Evolutionary conservation across 345 rosid genomes (phyloP).

Genomic region (Acer yangbiense): DNA sequence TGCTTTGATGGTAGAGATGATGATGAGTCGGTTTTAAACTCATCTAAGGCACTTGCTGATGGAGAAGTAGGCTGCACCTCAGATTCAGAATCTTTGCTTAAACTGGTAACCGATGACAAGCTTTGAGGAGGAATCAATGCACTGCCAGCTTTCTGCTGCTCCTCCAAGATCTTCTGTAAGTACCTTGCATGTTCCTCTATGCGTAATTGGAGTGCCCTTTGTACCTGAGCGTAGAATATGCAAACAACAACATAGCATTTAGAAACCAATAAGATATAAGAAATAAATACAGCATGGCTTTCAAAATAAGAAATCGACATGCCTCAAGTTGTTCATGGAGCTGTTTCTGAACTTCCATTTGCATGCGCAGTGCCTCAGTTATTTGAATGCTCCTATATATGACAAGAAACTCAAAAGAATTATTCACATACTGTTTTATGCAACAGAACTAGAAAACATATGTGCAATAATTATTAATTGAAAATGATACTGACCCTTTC

Average conservation of each 20-base stretch:
- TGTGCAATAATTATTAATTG: neutral
- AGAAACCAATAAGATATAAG: neutral
- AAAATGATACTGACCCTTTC: conserved; percentile 50
- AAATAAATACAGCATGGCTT: neutral
- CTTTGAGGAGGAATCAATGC: conserved; percentile 42
- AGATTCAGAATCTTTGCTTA: conserved; percentile 33
- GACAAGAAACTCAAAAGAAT: conserved; percentile 7
- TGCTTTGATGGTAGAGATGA: conserved; percentile 37
- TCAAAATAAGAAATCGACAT: conserved; percentile 5
- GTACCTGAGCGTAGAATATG: conserved; percentile 50
- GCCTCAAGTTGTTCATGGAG: conserved; percentile 91
- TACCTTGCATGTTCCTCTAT: conserved; percentile 91
- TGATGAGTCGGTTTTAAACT: conserved; percentile 39
- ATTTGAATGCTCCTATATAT: conserved; percentile 48
- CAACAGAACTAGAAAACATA: conserved; percentile 14
- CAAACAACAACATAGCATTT: neutral
- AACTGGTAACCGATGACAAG: conserved; percentile 34
- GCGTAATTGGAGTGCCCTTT: conserved; percentile 72
- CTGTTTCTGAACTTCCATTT: conserved; percentile 87
- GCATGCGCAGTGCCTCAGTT: conserved; percentile 75
- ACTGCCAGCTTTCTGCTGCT: conserved; percentile 69
- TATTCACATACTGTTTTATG: neutral
- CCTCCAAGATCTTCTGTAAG: conserved; percentile 81
- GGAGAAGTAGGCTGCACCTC: conserved; percentile 33
- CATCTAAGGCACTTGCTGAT: conserved; percentile 17